These are phyloP conservation scores for Euphrasia arctica DNA, from an alignment of 305 asterid genomes.

Conservation along the genomic window DNA sequence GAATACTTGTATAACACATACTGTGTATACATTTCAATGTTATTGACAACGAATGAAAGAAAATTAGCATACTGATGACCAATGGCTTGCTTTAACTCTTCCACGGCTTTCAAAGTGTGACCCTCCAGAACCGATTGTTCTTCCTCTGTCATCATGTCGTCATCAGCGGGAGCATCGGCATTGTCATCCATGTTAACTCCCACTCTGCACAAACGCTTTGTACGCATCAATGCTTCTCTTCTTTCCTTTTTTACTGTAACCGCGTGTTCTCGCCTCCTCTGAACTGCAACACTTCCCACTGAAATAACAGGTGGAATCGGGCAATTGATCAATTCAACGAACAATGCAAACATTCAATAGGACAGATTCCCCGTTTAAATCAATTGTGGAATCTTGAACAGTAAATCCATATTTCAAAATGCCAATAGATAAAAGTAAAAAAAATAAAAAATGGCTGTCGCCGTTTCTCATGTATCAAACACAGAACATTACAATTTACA, in stretches of 20 bases:
- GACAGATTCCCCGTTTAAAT: background rate
- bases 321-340: conserved; percentile 10
- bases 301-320: conserved; percentile 24
- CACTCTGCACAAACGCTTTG: conserved; percentile 82
- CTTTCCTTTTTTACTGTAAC: conserved; percentile 81
- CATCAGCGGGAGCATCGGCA: conserved; percentile 38
- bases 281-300: conserved; percentile 85
- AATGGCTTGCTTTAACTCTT: conserved; percentile 59
- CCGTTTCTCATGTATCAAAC: conserved; percentile 3
- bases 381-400: conserved; percentile 15
- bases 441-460: background rate
- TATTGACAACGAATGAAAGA: background rate
- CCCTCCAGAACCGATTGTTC: conserved; percentile 70
- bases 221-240: conserved; percentile 82
- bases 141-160: conserved; percentile 68
- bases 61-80: conserved; percentile 58
- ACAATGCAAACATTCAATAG: background rate
- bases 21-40: background rate
- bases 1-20: background rate
- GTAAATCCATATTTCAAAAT: background rate
- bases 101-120: conserved; percentile 72
- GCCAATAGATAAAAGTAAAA: background rate
- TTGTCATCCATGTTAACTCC: conserved; percentile 51
- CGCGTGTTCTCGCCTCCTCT: conserved; percentile 78
- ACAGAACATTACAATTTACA: background rate